Conservation (phyloP, 306 rosid species). For the Astragalus membranaceus region DNA sequence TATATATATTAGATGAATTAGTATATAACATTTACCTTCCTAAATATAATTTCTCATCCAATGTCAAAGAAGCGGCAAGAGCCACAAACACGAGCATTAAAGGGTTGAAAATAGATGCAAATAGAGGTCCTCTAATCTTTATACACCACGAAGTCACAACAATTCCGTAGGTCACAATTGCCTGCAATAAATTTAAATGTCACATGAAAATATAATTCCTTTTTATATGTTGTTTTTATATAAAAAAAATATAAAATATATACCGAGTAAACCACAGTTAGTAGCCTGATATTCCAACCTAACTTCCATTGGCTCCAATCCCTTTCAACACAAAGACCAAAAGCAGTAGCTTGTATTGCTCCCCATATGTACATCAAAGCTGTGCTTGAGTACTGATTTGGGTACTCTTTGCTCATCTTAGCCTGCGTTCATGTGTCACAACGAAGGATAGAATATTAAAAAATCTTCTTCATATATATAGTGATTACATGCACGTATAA, state of each 20-base stretch:
- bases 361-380: conserved; percentile 56
- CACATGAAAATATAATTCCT: neutral
- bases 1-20: neutral
- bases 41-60: conserved; percentile 26
- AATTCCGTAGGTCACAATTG: conserved; percentile 28
- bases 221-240: too few relatives aligned
- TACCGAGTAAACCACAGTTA: conserved; percentile 39
- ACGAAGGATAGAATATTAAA: too few relatives aligned
- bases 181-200: conserved; percentile 19
- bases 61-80: conserved; percentile 24
- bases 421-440: neutral
- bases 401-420: conserved; percentile 52
- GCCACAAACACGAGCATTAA: conserved; percentile 29
- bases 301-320: conserved; percentile 65
- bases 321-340: conserved; percentile 46
- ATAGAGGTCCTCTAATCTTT: conserved; percentile 35
- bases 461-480: too few relatives aligned
- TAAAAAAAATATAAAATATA: neutral
- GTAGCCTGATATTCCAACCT: conserved; percentile 70
- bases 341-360: conserved; percentile 40
- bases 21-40: conserved; percentile 23
- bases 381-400: conserved; percentile 53
- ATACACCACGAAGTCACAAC: conserved; percentile 31
- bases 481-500: too few relatives aligned
- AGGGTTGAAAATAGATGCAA: conserved; percentile 38